phyloP scores from a whole-genome alignment of 2,329 filamentous ascomycete species.

The Alternaria sp. region DNA sequence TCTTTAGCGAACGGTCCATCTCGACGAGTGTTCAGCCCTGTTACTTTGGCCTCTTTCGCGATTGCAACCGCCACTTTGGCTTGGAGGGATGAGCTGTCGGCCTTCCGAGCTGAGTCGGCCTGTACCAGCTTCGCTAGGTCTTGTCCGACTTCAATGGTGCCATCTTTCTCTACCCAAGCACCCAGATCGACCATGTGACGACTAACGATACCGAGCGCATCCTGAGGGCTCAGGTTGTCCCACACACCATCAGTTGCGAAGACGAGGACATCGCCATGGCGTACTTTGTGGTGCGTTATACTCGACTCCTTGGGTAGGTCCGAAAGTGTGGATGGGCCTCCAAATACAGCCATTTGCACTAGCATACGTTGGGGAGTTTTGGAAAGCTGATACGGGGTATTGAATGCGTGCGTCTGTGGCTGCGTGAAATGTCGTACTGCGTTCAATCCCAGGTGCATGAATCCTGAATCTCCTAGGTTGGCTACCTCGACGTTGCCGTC shows the following conservation, averaged over 20 bases:
- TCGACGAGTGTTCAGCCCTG: conserved; percentile 80
- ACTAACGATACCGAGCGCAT: conserved; percentile 83
- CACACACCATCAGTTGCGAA: conserved; percentile 95
- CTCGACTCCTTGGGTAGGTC: conserved; percentile 87
- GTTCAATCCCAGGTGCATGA: conserved; percentile 84
- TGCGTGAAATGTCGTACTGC: conserved; percentile 84
- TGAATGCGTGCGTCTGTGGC: conserved; percentile 95
- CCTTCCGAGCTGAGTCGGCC: conserved; percentile 55
- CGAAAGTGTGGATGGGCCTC: conserved; percentile 72
- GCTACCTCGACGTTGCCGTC: conserved; percentile 85
- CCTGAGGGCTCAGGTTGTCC: conserved; percentile 93
- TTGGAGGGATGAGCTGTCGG: conserved; percentile 70
- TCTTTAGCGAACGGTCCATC: conserved; percentile 96
- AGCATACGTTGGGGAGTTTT: conserved; percentile 84
- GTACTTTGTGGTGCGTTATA: conserved; percentile 76
- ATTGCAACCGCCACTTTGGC: conserved; percentile 81
- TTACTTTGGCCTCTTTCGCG: conserved; percentile 81
- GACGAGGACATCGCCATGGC: conserved; percentile 91
- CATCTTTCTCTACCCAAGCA: conserved; percentile 73
- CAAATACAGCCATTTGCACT: conserved; percentile 82
- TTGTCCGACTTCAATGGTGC: conserved; percentile 63
- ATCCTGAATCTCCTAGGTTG: conserved; percentile 95
- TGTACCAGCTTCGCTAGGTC: conserved; percentile 65
- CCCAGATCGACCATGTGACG: conserved; percentile 76
- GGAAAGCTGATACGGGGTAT: conserved; percentile 94